Conservation (phyloP, 352 stramenopile genomes). For the Ophiocytium majus region DNA sequence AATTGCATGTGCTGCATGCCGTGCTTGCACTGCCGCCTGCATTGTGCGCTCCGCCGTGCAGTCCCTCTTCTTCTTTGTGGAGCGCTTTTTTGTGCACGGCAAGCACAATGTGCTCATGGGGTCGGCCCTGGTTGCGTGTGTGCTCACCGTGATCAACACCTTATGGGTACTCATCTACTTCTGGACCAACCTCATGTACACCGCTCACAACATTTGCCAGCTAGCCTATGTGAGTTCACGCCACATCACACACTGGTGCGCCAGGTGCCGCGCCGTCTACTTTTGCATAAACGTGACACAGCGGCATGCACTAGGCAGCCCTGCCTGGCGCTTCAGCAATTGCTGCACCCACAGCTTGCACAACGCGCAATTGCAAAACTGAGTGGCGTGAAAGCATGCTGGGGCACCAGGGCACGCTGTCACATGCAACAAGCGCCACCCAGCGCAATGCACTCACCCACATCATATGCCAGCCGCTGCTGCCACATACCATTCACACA, state of each 20-base stretch:
- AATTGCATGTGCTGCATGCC: background rate
- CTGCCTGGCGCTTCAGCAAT: too few species aligned
- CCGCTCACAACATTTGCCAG: background rate
- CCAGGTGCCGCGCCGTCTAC: background rate
- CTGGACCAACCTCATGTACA: background rate
- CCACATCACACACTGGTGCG: background rate
- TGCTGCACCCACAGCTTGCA: background rate
- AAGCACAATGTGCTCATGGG: background rate
- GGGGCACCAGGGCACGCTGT: too few species aligned
- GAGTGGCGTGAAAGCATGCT: too few species aligned
- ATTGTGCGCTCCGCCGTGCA: background rate
- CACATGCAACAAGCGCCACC: too few species aligned
- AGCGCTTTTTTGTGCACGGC: background rate
- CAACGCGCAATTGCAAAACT: too few species aligned
- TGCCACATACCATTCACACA: background rate
- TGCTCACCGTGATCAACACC: background rate
- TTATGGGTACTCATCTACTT: background rate
- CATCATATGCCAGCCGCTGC: background rate
- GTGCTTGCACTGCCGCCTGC: background rate
- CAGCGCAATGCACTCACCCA: too few species aligned
- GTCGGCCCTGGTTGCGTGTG: background rate
- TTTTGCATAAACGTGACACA: too few species aligned
- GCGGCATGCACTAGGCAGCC: too few species aligned
- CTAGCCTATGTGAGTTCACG: background rate
- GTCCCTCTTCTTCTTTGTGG: background rate